Evolutionary conservation across 192 early-diverging fungal genomes (phyloP), one percentile per base, ranked within the genome.

Genomic region (Podila minutissima): DNA sequence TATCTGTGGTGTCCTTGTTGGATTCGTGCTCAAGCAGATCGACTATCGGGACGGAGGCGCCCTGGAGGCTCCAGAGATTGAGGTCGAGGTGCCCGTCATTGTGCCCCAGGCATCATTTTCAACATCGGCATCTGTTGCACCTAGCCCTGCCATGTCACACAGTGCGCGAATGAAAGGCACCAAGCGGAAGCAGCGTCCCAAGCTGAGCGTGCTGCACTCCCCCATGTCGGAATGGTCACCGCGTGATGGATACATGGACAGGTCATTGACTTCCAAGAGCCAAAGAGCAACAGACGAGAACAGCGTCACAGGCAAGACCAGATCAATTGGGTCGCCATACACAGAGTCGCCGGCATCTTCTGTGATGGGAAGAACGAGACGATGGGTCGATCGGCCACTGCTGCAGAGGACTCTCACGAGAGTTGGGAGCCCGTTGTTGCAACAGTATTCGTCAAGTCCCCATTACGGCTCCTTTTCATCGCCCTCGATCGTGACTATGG

Each of bases 11-110:
- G 67, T 72, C 29, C 7, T 79, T 28, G 76, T 79, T 4, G 76
- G 70, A 35, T 79, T 69, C n/a, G 53, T 28, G 5, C 66, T 79
- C 13, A 79, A 68, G 32, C 22, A 5, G 2, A 69, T 81, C 13
- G 71, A 81, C 64, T 57, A 55, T 46, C 49, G 66, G 12, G 62
- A 72, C 53, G 77, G 77, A 11, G 77, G 71, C 10, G 61, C 66
- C 20, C 49, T 73, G 67, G 77, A 81, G 29, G 17, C 48, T 6
- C 71, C 77, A 26, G 76, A 79, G 69, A 79, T 79, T 28, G 53
- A 72, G 15, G 70, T 79, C 5, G 76, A 79, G 7, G 76, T 72
- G 7, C 76, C 76, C 0, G 70, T 79, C n/a, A 72, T 79, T 64
- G 57, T 79, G 5, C 41, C 76, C 31, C 69, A 71, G 38, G 24